phyloP scores from a whole-genome alignment of 176 grass and related monocot species.

The Rhynchospora tenuis region DNA sequence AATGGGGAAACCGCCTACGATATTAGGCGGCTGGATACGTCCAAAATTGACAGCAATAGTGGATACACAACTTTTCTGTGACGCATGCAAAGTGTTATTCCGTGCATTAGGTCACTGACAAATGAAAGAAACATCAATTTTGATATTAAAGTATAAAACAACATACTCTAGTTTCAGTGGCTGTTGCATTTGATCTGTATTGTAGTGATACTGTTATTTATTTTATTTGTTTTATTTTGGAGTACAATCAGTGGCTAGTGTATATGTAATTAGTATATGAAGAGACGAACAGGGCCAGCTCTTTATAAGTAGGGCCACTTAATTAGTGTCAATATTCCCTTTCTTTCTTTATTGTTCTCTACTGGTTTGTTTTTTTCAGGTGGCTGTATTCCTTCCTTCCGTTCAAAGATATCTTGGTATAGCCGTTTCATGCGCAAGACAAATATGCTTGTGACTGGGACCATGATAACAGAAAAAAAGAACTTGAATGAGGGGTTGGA shows the following conservation, averaged over 20 bases:
- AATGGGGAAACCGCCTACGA: neutral
- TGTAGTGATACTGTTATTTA: too few relatives aligned
- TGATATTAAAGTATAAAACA: too few relatives aligned
- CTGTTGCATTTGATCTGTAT: neutral
- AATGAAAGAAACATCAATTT: too few relatives aligned
- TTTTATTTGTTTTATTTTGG: too few relatives aligned
- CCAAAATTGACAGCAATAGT: constrained; percentile 1
- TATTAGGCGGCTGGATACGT: constrained; percentile 4
- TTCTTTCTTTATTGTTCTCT: neutral
- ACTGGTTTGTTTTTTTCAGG: neutral
- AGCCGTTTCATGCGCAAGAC: neutral
- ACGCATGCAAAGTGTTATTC: neutral
- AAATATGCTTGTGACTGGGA: neutral
- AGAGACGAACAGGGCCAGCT: neutral
- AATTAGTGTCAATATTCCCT: neutral
- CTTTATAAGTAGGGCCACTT: neutral
- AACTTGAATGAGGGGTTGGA: neutral
- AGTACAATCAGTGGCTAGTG: neutral
- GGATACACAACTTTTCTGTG: neutral
- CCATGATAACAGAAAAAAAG: neutral
- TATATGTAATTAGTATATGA: neutral
- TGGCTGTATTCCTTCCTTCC: constrained; percentile 1
- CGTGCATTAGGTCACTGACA: neutral
- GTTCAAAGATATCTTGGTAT: neutral
- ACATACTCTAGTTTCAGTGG: neutral